Base-by-base conservation (phyloP, 352 stramenopile species). In the Phytophthora pini region DNA sequence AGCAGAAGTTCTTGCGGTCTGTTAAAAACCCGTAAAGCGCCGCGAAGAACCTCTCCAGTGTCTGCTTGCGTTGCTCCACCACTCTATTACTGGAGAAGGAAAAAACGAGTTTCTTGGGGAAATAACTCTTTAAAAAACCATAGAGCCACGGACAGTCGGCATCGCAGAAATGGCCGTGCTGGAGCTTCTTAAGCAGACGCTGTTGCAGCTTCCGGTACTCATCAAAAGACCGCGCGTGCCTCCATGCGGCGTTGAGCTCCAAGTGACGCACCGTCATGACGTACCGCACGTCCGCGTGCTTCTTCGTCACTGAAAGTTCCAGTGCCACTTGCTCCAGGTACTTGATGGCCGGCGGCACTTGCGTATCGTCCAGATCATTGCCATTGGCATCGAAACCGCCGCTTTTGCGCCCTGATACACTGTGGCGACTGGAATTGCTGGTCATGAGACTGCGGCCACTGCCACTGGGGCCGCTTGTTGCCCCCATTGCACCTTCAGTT, bases 71-170 rank as follows among this genome's bases (percentile, higher is more conserved):
- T 26, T 72, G 59, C 4, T 74, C 67, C 27, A 89, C 59, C 15
- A 89, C 76, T 5, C 77, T 68, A 1, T 70, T 61, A 40, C 60
- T 84, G 2, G 68, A 65, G 29, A 89, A 89, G 7, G 73, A 66
- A 61, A 88, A 89, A 1, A 91, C 50, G 20, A 81, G 52, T 31
- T 83, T 87, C 61, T 89, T 89, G 11, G 84, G 84, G 67, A 93
- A 93, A 58, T 90, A 90, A 63, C 80, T 91, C 67, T 87, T 88
- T 12, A 93, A 47, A 45, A 93, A 91, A 7, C 74, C 87, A 48
- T 79, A 90, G 10, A 93, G 61, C 80, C 80, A 91, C 39, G 84
- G 82, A 43, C 84, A 93, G 54, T 88, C 84, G 38, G 79, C 80
- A 22, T 62, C 73, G 61, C 85, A 93, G 55, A 93, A 92, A 51